phyloP scores from a whole-genome alignment of 257 asterid species.

The Nicotiana tabacum region DNA sequence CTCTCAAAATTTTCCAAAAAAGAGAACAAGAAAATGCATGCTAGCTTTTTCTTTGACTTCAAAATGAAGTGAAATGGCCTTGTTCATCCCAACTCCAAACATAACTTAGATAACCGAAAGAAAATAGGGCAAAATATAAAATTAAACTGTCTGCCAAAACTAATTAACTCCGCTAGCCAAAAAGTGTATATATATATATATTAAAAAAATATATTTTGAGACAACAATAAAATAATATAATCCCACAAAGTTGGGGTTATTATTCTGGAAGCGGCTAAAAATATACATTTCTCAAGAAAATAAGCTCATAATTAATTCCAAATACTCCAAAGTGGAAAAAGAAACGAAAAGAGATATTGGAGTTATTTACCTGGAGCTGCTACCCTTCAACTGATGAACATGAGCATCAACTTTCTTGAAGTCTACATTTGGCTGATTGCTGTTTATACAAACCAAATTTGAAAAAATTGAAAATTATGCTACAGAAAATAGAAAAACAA shows the following conservation, averaged over 20 bases:
- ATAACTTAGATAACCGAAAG: neutral
- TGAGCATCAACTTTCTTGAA: slow-evolving; percentile 33
- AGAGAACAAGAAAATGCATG: neutral
- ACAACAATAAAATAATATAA: too few species aligned
- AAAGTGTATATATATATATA: too few species aligned
- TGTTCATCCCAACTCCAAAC: neutral
- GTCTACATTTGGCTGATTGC: slow-evolving; percentile 22
- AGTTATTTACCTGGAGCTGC: slow-evolving; percentile 32
- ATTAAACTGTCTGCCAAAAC: too few species aligned
- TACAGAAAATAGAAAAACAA: neutral
- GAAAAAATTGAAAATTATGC: neutral
- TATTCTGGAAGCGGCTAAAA: too few species aligned
- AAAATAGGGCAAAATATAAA: too few species aligned
- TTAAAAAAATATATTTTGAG: too few species aligned
- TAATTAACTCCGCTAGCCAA: too few species aligned
- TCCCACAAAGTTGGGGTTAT: too few species aligned
- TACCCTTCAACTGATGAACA: slow-evolving; percentile 41
- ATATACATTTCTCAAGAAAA: too few species aligned
- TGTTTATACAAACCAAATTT: neutral
- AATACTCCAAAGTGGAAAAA: neutral
- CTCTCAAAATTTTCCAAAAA: neutral
- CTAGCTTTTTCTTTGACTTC: neutral
- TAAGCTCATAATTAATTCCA: neutral
- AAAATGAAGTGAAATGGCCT: too few species aligned
- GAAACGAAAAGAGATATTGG: neutral